A percentile compares a stretch with the other conserved stretches of the same genome.
Evolutionary conservation across 257 asterid genomes (phyloP).

Genomic region (Euphrasia confusa): DNA sequence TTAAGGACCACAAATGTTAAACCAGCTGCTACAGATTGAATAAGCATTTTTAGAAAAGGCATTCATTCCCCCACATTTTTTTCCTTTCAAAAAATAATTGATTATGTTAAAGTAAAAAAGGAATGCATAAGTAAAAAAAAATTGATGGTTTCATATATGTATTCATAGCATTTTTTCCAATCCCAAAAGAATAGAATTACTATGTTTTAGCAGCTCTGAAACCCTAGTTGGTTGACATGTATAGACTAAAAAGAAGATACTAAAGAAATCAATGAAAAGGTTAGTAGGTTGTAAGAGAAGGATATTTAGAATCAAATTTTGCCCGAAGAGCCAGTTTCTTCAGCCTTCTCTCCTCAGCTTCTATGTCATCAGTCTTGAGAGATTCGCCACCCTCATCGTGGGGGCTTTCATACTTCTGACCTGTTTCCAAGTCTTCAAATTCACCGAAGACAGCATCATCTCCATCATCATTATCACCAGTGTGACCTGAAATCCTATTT

Average conservation of each 20-base stretch:
- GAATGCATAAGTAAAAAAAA: neutral
- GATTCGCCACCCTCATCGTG: constrained; percentile 28
- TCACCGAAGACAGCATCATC: constrained; percentile 62
- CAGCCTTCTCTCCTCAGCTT: constrained; percentile 69
- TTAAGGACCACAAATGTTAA: constrained; percentile 49
- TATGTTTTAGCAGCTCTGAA: neutral
- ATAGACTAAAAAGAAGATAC: neutral
- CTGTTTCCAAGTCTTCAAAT: constrained; percentile 96
- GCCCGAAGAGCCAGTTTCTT: constrained; percentile 92
- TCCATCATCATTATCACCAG: constrained; percentile 34
- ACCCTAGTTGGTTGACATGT: neutral
- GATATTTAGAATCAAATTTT: constrained; percentile 88
- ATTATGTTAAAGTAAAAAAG: constrained; percentile 2
- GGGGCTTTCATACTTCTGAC: constrained; percentile 53
- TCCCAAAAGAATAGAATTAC: neutral
- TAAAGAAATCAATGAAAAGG: constrained; percentile 1
- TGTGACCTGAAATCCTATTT: constrained; percentile 41
- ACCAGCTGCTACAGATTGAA: constrained; percentile 4
- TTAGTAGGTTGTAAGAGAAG: constrained; percentile 32
- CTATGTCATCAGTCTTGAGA: constrained; percentile 39
- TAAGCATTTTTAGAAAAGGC: constrained; percentile 15
- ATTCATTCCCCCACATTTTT: neutral
- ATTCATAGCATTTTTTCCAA: too few relatives aligned
- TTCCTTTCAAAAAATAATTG: constrained; percentile 11
- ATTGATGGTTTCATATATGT: too few relatives aligned